phyloP scores from a whole-genome alignment of 1,284 basidiomycete species.

The Mycocalia duriaeana region DNA sequence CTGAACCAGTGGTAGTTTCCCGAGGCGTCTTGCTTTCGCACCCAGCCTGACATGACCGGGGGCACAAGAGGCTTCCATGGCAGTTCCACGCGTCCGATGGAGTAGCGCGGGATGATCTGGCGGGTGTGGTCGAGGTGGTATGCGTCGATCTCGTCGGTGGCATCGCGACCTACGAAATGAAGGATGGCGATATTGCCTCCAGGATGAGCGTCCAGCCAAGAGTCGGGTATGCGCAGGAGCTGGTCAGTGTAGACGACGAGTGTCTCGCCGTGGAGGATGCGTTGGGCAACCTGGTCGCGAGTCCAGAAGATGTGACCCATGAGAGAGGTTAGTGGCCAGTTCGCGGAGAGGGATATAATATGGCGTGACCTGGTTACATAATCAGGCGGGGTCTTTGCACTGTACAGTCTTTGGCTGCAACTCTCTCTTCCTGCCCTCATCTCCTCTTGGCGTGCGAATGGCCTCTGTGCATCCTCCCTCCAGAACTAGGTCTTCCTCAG shows the following conservation, averaged over 20 bases:
- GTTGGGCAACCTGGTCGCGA: conserved; percentile 56
- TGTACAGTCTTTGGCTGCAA: too few species aligned
- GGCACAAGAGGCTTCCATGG: conserved; percentile 84
- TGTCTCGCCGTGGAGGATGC: conserved; percentile 73
- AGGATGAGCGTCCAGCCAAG: conserved; percentile 86
- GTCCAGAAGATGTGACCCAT: conserved; percentile 32
- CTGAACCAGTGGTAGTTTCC: conserved; percentile 54
- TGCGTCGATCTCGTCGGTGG: conserved; percentile 90
- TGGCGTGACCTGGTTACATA: too few species aligned
- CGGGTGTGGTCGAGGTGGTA: conserved; percentile 78
- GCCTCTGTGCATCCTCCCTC: too few species aligned
- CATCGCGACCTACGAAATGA: conserved; percentile 95
- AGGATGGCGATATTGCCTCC: conserved; percentile 88
- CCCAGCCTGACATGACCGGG: conserved; percentile 85
- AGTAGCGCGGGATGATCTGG: conserved; percentile 64
- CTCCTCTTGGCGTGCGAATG: too few species aligned
- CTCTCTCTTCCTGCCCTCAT: conserved; percentile 15
- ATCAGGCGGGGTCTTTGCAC: too few species aligned
- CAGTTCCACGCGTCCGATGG: conserved; percentile 69
- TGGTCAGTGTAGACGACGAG: conserved; percentile 77
- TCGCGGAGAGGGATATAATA: conserved; percentile 1
- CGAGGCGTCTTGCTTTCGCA: conserved; percentile 35
- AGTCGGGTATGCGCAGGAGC: conserved; percentile 78
- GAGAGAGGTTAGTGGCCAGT: conserved; percentile 6
- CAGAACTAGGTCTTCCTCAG: conserved; percentile 47